These are phyloP conservation scores for Mycosphaerella arachidis DNA, from an alignment of 2,329 filamentous ascomycete genomes.

Conservation along the genomic window DNA sequence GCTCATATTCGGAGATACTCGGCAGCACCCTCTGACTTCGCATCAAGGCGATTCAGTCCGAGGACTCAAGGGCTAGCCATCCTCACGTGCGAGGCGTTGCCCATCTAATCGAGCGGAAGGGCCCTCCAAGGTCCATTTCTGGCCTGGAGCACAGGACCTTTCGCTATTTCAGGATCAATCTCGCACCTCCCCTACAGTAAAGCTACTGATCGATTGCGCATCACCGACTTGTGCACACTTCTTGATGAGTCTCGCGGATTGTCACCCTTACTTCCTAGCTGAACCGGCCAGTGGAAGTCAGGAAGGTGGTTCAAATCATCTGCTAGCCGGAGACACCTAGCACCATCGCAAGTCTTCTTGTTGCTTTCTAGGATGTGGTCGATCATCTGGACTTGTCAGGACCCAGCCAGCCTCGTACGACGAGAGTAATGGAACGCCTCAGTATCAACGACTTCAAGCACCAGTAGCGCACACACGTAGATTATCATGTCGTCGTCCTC, in stretches of 20 bases:
- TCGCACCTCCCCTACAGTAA: conserved; percentile 2
- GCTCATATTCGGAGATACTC: background rate
- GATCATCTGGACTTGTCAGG: too few species aligned
- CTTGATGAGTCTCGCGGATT: conserved; percentile 5
- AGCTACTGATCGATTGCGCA: too few species aligned
- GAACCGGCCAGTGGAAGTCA: conserved; percentile 3
- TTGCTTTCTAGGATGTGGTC: too few species aligned
- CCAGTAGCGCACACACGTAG: too few species aligned
- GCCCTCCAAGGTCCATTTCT: conserved; percentile 2
- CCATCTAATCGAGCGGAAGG: conserved; percentile 7
- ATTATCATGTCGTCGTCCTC: too few species aligned
- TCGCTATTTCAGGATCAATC: conserved; percentile 8
- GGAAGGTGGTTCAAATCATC: too few species aligned
- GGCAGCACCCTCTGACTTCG: conserved; percentile 2
- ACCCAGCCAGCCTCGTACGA: too few species aligned
- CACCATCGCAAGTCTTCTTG: too few species aligned
- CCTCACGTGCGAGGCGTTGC: conserved; percentile 8
- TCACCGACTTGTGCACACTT: too few species aligned
- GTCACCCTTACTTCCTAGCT: conserved; percentile 6
- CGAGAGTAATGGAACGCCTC: too few species aligned
- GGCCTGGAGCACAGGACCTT: conserved; percentile 12
- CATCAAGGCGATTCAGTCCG: background rate
- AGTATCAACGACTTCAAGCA: too few species aligned
- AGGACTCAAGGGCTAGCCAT: background rate
- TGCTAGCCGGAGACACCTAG: too few species aligned